Evolutionary conservation across 495 filamentous ascomycete species (phyloP), one percentile per base, ranked within the genome.

Genomic region (Polyplosphaeria fusca): DNA sequence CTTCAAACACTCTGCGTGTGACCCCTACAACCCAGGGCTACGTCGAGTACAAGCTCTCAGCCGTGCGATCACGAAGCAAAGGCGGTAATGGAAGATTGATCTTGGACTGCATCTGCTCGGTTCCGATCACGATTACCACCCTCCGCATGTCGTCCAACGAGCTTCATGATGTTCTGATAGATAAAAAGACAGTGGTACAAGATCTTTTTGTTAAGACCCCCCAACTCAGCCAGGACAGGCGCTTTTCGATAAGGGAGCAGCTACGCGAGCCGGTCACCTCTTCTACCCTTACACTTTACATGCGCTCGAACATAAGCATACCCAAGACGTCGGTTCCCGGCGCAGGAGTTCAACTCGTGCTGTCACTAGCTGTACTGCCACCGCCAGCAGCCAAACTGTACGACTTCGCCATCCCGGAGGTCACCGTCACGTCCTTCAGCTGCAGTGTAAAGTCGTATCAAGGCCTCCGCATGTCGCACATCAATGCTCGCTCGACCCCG

Each of bases 11-110:
- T 19, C 19, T 43, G 14, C 23, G 18, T 27, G 22, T 20, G 18
- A 1, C 24, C 14, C 20, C 25, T 11, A 25, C 27, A 12, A 12
- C 28, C 1, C 30, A 23, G 2, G 30, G 30, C 1, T 40, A 26
- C 30, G 20, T 56, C n/a, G 32, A 47, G n/a, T 48, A 56, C 20
- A 56, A 56, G 13, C 42, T 56, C 14, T 47, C 20, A 11, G 52
- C 52, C n/a, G 30, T 48, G 13, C 42, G 43, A 2, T 48, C 43
- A 13, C 9, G 22, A 20, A 2, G 27, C 24, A 26, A 48, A 14
- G 32, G 11, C 5, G 18, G 23, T 26, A 48, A 22, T 12, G 23
- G 26, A 19, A 56, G 24, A 13, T 19, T 42, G 11, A 23, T 38
- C 16, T 28, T 30, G 5, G 42, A 55, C 25, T 27, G 25, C 5